Evolutionary conservation across 1,284 basidiomycete genomes (phyloP).

Genomic region (Porodaedalea pini): DNA sequence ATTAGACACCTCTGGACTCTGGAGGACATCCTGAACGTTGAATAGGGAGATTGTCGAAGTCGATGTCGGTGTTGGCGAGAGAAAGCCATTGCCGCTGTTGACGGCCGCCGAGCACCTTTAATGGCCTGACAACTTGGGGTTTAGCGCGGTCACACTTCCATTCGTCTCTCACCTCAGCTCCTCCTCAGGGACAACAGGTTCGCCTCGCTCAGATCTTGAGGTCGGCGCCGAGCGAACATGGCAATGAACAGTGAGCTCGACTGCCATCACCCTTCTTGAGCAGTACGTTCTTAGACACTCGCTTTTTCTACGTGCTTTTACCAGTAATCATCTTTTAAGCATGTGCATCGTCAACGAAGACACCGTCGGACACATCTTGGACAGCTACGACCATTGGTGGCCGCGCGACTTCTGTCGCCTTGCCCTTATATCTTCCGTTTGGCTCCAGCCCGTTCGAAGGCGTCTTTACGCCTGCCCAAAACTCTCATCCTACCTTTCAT

Average conservation of each 20-base stretch:
- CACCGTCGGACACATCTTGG: conserved; percentile 50
- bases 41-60: no score
- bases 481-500: conserved; percentile 40
- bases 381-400: conserved; percentile 51
- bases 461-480: conserved; percentile 44
- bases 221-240: no score
- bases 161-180: neutral
- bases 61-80: neutral
- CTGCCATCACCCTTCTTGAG: neutral
- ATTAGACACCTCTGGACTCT: neutral
- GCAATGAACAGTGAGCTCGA: neutral
- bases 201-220: no score
- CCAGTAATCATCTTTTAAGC: neutral
- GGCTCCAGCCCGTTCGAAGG: conserved; percentile 42
- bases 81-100: neutral
- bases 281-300: neutral
- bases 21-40: neutral
- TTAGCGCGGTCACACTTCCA: neutral
- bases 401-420: conserved; percentile 46
- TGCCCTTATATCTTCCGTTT: conserved; percentile 43
- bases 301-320: neutral
- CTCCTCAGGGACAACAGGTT: no score
- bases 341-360: conserved; percentile 42
- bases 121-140: neutral
- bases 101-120: neutral